A percentile compares a stretch with the other conserved stretches of the same genome.
phyloP scores from a whole-genome alignment of 2,329 filamentous ascomycete species.

The Aspergillus sp. region DNA sequence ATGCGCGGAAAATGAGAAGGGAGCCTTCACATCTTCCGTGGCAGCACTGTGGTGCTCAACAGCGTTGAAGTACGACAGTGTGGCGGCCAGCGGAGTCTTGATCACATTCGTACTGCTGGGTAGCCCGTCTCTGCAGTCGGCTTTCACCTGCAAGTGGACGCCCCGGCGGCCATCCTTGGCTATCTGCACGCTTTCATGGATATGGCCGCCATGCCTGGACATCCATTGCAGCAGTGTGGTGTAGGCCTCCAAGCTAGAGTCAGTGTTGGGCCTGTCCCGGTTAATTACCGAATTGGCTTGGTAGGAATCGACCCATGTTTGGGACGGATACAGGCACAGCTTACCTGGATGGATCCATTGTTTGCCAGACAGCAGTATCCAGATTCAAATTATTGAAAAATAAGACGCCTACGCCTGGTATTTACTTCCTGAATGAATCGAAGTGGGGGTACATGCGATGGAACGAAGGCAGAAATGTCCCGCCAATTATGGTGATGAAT shows the following conservation, averaged over 20 bases:
- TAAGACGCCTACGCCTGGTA: background rate
- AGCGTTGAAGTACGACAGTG: conserved; percentile 38
- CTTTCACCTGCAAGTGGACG: conserved; percentile 35
- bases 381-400: too few relatives aligned
- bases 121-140: conserved; percentile 22
- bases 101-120: conserved; percentile 32
- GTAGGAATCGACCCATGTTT: too few relatives aligned
- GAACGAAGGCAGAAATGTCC: background rate
- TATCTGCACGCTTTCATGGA: conserved; percentile 33
- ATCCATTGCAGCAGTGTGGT: conserved; percentile 33
- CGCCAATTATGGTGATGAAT: background rate
- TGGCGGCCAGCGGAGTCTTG: conserved; percentile 32
- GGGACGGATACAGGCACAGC: background rate
- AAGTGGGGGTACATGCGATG: background rate
- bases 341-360: background rate
- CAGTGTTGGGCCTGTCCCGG: conserved; percentile 4
- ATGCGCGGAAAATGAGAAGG: conserved; percentile 26
- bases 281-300: conserved; percentile 8
- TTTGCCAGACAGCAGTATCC: background rate
- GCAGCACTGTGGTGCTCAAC: conserved; percentile 21
- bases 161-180: conserved; percentile 32
- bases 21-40: background rate
- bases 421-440: background rate
- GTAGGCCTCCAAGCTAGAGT: conserved; percentile 23
- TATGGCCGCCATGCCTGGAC: conserved; percentile 26